Evolutionary conservation across 331 rosid genomes (phyloP).

Genomic region (Telfairia occidentalis): DNA sequence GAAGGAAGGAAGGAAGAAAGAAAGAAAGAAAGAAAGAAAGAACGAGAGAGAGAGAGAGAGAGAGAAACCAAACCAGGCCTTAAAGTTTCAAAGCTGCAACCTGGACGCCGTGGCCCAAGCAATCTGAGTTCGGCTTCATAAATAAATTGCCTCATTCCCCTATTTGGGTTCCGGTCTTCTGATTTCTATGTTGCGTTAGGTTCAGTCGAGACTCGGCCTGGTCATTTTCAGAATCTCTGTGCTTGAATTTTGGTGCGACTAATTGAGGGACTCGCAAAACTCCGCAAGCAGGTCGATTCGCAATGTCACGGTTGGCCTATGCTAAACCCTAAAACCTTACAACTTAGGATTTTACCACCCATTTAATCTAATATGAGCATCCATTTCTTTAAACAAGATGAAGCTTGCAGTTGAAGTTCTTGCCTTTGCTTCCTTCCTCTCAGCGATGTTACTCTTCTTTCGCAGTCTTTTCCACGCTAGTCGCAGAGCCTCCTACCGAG

Average conservation of each 20-base stretch:
- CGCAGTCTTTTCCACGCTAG: constrained; percentile 48
- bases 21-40: too few species aligned
- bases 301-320: not conserved
- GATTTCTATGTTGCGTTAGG: not conserved
- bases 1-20: too few species aligned
- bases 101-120: constrained; percentile 4
- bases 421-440: not conserved
- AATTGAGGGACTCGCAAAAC: not conserved
- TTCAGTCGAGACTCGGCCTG: not conserved
- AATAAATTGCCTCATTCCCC: not conserved
- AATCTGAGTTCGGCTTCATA: not conserved
- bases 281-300: not conserved
- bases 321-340: constrained; percentile 8
- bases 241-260: not conserved
- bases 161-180: not conserved
- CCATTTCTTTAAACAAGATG: constrained; percentile 4
- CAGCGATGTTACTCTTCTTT: constrained; percentile 42
- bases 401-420: constrained; percentile 4
- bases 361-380: not conserved
- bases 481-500: constrained; percentile 48
- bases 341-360: not conserved
- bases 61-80: not conserved
- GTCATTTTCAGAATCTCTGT: not conserved
- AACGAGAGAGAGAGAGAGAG: too few species aligned
- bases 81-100: not conserved